These are phyloP conservation scores for Hymenoscyphus occultus DNA, from an alignment of 2,329 filamentous ascomycete species.

Conservation along the genomic window DNA sequence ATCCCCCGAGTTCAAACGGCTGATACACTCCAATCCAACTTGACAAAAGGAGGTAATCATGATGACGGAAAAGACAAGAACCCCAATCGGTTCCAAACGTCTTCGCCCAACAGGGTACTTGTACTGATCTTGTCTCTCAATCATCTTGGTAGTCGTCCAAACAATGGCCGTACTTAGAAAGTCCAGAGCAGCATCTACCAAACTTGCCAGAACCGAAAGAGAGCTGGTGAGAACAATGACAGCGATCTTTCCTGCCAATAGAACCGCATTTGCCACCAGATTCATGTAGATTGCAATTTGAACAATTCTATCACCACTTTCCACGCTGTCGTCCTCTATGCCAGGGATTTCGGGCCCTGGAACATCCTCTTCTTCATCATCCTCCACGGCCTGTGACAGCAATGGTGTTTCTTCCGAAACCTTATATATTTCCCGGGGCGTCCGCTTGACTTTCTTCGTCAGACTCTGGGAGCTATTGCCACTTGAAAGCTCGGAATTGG, in stretches of 20 bases:
- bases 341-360: constrained; percentile 61
- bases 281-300: constrained; percentile 80
- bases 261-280: constrained; percentile 55
- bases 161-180: constrained; percentile 59
- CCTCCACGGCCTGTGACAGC: constrained; percentile 43
- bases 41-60: constrained; percentile 63
- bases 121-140: constrained; percentile 44
- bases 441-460: constrained; percentile 65
- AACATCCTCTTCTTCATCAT: constrained; percentile 44
- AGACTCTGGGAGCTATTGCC: constrained; percentile 35
- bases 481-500: constrained; percentile 21
- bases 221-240: constrained; percentile 55
- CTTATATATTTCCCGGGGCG: constrained; percentile 83
- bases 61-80: constrained; percentile 60
- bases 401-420: constrained; percentile 62
- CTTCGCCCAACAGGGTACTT: constrained; percentile 55
- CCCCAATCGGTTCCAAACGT: constrained; percentile 58
- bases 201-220: constrained; percentile 58
- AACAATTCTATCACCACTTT: constrained; percentile 72
- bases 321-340: constrained; percentile 69
- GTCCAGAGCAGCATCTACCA: constrained; percentile 60
- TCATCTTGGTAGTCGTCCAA: constrained; percentile 57
- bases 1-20: constrained; percentile 50
- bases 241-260: constrained; percentile 53
- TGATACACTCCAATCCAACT: constrained; percentile 58